Conservation (phyloP, 2,329 filamentous ascomycete species). For the Claviceps fusiformis region DNA sequence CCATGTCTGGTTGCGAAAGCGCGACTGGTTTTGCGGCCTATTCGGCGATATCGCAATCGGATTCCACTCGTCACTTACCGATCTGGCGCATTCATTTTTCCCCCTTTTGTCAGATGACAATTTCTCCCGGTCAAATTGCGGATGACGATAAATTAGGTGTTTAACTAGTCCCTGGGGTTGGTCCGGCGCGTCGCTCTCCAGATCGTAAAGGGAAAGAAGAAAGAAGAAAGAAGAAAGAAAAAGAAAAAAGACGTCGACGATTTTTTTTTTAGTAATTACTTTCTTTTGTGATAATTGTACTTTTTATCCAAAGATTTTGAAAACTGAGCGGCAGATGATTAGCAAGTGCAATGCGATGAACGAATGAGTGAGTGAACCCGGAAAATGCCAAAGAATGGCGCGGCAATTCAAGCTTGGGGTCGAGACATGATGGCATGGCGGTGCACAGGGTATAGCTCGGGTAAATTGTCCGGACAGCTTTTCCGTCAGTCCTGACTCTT, state of each 20-base stretch:
- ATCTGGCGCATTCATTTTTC: constrained; percentile 39
- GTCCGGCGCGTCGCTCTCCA: background rate
- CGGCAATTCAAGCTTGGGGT: background rate
- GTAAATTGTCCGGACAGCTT: constrained; percentile 8
- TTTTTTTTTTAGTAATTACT: too few relatives aligned
- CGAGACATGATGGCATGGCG: background rate
- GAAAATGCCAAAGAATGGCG: background rate
- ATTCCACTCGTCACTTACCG: constrained; percentile 27
- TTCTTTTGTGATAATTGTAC: background rate
- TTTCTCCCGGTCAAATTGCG: background rate
- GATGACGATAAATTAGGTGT: background rate
- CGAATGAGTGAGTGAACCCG: background rate
- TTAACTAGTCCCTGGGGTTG: background rate
- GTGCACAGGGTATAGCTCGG: constrained; percentile 17
- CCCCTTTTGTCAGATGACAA: constrained; percentile 15
- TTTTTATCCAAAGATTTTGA: constrained; percentile 2
- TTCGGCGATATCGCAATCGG: background rate
- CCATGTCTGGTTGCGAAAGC: background rate
- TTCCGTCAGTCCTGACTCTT: too few relatives aligned
- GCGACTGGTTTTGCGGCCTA: background rate
- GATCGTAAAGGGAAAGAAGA: background rate
- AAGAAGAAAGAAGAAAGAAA: background rate
- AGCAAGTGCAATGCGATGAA: background rate
- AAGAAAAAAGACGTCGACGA: background rate
- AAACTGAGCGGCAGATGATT: background rate